Evolutionary conservation across 768 basidiomycete species (phyloP), one percentile per base, ranked within the genome.

Genomic region (Amyloporia xantha): DNA sequence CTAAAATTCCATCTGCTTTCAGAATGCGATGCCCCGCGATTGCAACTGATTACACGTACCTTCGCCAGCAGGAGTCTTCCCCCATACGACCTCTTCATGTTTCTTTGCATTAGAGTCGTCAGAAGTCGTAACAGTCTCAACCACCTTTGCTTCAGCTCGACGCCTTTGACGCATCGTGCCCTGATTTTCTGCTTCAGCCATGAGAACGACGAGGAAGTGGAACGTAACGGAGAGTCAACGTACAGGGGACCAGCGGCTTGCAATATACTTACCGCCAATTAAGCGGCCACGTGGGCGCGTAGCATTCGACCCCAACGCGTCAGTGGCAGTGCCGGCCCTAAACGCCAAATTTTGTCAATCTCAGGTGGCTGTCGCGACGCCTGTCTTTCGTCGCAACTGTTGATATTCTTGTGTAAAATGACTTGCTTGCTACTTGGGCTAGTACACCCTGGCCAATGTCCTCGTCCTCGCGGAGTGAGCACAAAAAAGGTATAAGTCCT

Each of bases 41-140:
- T 49, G 30, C 43, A 30, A 37, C 4, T 17, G 40, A 11, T 17
- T 9, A n/a, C 17, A 59, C 73, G 36, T 55, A 85, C 89, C 90
- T 75, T 86, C 79, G 36, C 87, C 89, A 30, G 73, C 62, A 13
- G 87, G 87, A 0, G 90, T 92, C 66, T 91, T 89, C 9, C 92
- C 92, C 86, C 88, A 91, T 1, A 91, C 88, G 21, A 89, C 72
- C 51, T 90, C 86, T 25, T 75, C 73, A 24, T 62, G 57, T 25
- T 55, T 56, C 2, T 42, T 41, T 12, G 40, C 11, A n/a, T 30
- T 24, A n/a, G 43, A 36, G 35, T 40, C 20, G 35, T 39, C 36
- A 36, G 30, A 10, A 41, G 19, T 20, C 17, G 50, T 39, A 15
- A 26, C 54, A 39, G 23, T 20, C 19, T 20, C 38, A 46, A 51